These are phyloP conservation scores for Triticum turgidum DNA, from an alignment of 176 grass and related monocot genomes.

Conservation along the genomic window DNA sequence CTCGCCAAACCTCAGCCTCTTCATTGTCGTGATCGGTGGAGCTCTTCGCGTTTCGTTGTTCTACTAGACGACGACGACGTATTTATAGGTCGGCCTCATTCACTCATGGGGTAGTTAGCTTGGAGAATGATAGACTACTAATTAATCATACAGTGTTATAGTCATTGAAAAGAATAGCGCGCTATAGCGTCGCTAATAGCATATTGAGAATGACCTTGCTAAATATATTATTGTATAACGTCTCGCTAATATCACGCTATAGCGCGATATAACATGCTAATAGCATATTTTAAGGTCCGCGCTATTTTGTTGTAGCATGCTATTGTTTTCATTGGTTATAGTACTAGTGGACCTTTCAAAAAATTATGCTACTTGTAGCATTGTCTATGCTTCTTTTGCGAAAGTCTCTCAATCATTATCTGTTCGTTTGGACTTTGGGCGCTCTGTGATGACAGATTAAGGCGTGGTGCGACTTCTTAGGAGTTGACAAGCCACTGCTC, in stretches of 20 bases:
- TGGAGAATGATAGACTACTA: not conserved
- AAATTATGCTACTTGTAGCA: not conserved
- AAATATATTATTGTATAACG: no score
- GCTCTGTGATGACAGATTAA: not conserved
- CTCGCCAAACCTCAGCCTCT: constrained; percentile 28
- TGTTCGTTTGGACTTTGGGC: constrained; percentile 3
- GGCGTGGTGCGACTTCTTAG: not conserved
- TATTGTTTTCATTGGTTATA: no score
- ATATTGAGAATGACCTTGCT: no score
- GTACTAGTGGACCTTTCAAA: not conserved
- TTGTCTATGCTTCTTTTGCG: not conserved
- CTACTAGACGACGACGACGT: not conserved
- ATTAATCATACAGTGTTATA: not conserved
- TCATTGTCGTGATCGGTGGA: not conserved
- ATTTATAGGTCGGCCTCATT: not conserved
- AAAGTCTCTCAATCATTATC: constrained; percentile 1
- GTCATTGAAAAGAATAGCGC: no score
- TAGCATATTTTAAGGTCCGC: no score
- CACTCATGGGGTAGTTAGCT: not conserved
- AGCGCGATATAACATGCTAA: no score
- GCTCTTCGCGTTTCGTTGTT: not conserved
- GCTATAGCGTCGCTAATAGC: no score
- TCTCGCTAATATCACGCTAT: no score
- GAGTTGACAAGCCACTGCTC: not conserved
- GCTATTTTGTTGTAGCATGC: no score